Evolutionary conservation across 768 basidiomycete species (phyloP).

Genomic region (Amanita phalloides): DNA sequence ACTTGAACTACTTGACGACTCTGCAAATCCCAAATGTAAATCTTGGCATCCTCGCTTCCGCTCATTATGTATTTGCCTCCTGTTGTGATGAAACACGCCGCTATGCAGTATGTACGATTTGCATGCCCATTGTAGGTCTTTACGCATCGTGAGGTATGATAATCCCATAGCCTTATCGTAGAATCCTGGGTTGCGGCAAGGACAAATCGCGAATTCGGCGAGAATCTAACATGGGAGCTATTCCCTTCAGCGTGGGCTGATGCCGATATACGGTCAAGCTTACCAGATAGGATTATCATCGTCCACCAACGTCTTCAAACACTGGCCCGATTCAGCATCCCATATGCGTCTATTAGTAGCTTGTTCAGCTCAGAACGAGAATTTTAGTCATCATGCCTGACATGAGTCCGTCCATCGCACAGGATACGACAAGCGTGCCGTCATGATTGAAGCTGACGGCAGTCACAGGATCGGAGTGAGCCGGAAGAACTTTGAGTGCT

Average conservation of each 20-base stretch:
- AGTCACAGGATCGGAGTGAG: slow-evolving; percentile 96
- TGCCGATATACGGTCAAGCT: slow-evolving; percentile 8
- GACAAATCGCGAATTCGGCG: slow-evolving; percentile 85
- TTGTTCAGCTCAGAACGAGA: background rate
- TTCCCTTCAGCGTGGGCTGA: background rate
- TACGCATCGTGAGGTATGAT: slow-evolving; percentile 79
- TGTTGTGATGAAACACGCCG: slow-evolving; percentile 52
- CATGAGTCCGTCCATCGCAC: slow-evolving; percentile 97
- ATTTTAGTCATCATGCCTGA: slow-evolving; percentile 27
- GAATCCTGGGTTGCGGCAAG: slow-evolving; percentile 92
- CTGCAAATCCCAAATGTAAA: slow-evolving; percentile 88
- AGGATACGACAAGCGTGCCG: slow-evolving; percentile 89
- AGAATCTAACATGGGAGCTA: slow-evolving; percentile 84
- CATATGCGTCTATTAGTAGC: slow-evolving; percentile 72
- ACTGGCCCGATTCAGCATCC: slow-evolving; percentile 96
- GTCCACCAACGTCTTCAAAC: slow-evolving; percentile 92
- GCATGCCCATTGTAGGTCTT: slow-evolving; percentile 88
- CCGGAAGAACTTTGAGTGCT: slow-evolving; percentile 80
- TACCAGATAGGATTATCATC: slow-evolving; percentile 94
- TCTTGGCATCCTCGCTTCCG: slow-evolving; percentile 84
- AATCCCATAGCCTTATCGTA: slow-evolving; percentile 91
- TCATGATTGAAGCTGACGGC: slow-evolving; percentile 91
- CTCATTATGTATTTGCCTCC: slow-evolving; percentile 66
- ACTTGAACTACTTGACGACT: slow-evolving; percentile 65
- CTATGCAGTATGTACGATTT: slow-evolving; percentile 78